phyloP scores from a whole-genome alignment of 176 grass and related monocot genomes.

The Phoenix roebelenii region DNA sequence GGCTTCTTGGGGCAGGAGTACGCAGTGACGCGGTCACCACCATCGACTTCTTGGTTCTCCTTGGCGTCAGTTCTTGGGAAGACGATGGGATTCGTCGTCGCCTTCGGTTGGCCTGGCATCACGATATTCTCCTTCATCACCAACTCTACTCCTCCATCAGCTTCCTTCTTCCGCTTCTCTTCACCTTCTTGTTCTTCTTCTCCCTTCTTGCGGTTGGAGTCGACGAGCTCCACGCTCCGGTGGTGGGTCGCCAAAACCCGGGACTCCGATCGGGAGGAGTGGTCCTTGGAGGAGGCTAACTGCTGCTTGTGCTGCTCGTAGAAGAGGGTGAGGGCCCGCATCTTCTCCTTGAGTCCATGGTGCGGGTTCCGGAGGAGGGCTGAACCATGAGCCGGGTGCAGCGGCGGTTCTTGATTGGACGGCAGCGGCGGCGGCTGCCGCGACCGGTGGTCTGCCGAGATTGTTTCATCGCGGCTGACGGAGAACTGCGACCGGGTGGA shows the following conservation, averaged over 20 bases:
- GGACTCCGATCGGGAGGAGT: slow-evolving; percentile 3
- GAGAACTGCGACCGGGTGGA: slow-evolving; percentile 50
- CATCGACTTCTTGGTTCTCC: slow-evolving; percentile 25
- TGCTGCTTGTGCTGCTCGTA: slow-evolving; percentile 79
- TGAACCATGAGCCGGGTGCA: not conserved
- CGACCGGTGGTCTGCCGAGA: slow-evolving; percentile 11
- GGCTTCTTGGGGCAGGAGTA: slow-evolving; percentile 57
- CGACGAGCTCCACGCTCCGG: slow-evolving; percentile 13
- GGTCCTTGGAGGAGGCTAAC: slow-evolving; percentile 24
- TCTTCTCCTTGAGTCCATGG: slow-evolving; percentile 73
- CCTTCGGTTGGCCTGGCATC: slow-evolving; percentile 7
- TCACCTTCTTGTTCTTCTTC: slow-evolving; percentile 22
- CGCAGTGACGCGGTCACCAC: slow-evolving; percentile 11
- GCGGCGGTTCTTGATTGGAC: no score
- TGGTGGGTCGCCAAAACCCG: slow-evolving; percentile 26
- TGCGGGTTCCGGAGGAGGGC: slow-evolving; percentile 34
- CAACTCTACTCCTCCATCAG: slow-evolving; percentile 6
- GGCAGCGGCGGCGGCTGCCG: slow-evolving; percentile 1
- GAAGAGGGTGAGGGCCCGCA: slow-evolving; percentile 47
- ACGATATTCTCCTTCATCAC: slow-evolving; percentile 39
- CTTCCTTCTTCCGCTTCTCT: slow-evolving; percentile 14
- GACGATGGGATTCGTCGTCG: slow-evolving; percentile 22
- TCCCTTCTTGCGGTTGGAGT: not conserved
- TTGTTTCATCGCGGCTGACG: slow-evolving; percentile 5
- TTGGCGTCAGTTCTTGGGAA: slow-evolving; percentile 24